These are phyloP conservation scores for Aureoboletus auriporus DNA, from an alignment of 768 basidiomycete genomes.

Conservation along the genomic window DNA sequence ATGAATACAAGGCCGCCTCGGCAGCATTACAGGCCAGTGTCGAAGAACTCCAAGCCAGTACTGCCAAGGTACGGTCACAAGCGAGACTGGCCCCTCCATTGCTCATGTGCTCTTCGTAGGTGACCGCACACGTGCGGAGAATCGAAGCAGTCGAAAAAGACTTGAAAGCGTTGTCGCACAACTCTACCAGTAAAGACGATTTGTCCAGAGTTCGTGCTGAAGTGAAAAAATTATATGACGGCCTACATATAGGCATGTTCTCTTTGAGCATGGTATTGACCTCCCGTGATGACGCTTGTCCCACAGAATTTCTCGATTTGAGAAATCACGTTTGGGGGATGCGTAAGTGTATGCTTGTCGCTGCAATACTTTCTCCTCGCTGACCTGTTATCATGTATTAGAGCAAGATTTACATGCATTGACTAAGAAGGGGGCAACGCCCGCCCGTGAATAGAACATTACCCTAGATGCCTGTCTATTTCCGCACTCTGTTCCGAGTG, in stretches of 20 bases:
- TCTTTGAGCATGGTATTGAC: neutral
- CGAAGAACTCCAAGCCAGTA: slow-evolving; percentile 79
- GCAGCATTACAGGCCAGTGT: slow-evolving; percentile 86
- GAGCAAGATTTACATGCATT: slow-evolving; percentile 80
- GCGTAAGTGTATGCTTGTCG: slow-evolving; percentile 49
- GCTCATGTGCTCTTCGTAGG: slow-evolving; percentile 36
- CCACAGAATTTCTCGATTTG: slow-evolving; percentile 72
- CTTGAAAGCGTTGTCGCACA: slow-evolving; percentile 65
- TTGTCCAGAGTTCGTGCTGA: slow-evolving; percentile 71
- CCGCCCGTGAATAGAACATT: slow-evolving; percentile 48
- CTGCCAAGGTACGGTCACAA: slow-evolving; percentile 57
- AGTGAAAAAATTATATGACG: slow-evolving; percentile 83
- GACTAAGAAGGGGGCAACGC: slow-evolving; percentile 61
- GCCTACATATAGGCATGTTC: slow-evolving; percentile 68
- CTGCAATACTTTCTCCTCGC: neutral
- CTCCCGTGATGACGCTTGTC: neutral
- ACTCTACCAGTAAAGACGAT: slow-evolving; percentile 76
- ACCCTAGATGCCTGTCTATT: slow-evolving; percentile 1
- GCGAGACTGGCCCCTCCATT: neutral
- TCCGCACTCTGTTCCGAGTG: neutral
- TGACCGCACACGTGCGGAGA: slow-evolving; percentile 75
- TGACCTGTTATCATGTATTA: slow-evolving; percentile 23
- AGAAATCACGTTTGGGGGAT: slow-evolving; percentile 85
- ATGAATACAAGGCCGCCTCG: slow-evolving; percentile 88
- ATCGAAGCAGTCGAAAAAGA: slow-evolving; percentile 91